These are phyloP conservation scores for Tricholoma sp. DNA, from an alignment of 768 basidiomycete genomes.

Conservation along the genomic window DNA sequence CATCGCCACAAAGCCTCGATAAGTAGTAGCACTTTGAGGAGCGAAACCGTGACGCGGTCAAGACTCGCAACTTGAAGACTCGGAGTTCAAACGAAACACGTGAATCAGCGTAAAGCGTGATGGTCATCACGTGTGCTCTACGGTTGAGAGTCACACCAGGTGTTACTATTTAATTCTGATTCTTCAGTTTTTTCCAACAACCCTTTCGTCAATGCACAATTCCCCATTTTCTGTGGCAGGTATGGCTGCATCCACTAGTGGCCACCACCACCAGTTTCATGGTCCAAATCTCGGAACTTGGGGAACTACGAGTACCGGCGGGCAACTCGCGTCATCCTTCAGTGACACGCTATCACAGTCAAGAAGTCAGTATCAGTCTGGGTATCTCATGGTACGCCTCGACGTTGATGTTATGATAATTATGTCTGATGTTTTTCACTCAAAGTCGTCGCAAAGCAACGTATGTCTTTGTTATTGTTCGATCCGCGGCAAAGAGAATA, in stretches of 20 bases:
- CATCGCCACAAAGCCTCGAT: too few relatives aligned
- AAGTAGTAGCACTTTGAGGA: too few relatives aligned
- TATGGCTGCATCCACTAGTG: constrained; percentile 47
- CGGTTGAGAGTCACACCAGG: too few relatives aligned
- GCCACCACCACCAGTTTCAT: constrained; percentile 25
- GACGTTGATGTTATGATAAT: background rate
- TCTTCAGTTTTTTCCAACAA: background rate
- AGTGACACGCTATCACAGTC: constrained; percentile 69
- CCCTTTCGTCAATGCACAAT: constrained; percentile 23
- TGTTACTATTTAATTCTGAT: too few relatives aligned
- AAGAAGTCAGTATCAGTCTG: constrained; percentile 73
- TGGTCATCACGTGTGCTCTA: too few relatives aligned
- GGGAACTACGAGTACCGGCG: constrained; percentile 39
- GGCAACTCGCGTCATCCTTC: constrained; percentile 44
- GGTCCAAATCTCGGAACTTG: constrained; percentile 47
- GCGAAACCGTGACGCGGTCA: too few relatives aligned
- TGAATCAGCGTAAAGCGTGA: too few relatives aligned
- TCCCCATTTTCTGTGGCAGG: constrained; percentile 55
- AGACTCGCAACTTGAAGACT: too few relatives aligned
- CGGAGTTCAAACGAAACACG: too few relatives aligned
- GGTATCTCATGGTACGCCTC: constrained; percentile 68
- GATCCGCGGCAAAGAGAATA: background rate
- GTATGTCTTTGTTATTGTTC: constrained; percentile 26
- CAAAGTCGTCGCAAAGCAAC: constrained; percentile 48
- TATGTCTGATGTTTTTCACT: background rate